Conservation (phyloP, 2,329 filamentous ascomycete species). For the Cytospora piceicola region DNA sequence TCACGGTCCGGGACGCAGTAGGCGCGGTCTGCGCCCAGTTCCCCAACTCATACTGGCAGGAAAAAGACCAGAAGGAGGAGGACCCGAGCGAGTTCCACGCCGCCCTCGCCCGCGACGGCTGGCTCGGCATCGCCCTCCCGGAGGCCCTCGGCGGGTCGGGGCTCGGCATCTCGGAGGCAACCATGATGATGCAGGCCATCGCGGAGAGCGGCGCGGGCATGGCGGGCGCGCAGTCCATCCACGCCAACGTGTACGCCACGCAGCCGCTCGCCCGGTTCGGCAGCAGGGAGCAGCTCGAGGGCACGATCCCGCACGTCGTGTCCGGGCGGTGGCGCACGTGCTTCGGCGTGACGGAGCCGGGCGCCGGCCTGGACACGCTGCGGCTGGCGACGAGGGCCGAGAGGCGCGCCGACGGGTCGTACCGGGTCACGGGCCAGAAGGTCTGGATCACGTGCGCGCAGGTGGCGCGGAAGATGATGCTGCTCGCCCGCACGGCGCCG, state of each 20-base stretch:
- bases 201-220: slow-evolving; percentile 79
- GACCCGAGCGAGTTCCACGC: slow-evolving; percentile 79
- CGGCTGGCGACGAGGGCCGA: slow-evolving; percentile 68
- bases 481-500: slow-evolving; percentile 76
- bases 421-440: slow-evolving; percentile 76
- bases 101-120: slow-evolving; percentile 73
- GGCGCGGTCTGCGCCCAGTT: slow-evolving; percentile 70
- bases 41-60: slow-evolving; percentile 76
- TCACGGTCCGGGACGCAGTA: slow-evolving; percentile 73
- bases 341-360: slow-evolving; percentile 85
- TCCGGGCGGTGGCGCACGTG: slow-evolving; percentile 72
- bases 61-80: slow-evolving; percentile 69
- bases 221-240: slow-evolving; percentile 67
- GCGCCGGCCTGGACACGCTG: slow-evolving; percentile 78
- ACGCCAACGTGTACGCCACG: slow-evolving; percentile 74
- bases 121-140: slow-evolving; percentile 80
- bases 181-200: slow-evolving; percentile 86
- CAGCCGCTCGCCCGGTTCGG: slow-evolving; percentile 77
- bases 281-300: slow-evolving; percentile 63
- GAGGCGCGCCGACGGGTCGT: slow-evolving; percentile 58
- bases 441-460: slow-evolving; percentile 90
- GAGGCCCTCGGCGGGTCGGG: slow-evolving; percentile 75
- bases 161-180: slow-evolving; percentile 78
- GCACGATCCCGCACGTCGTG: slow-evolving; percentile 72
- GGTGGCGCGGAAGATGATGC: slow-evolving; percentile 80